Base-by-base conservation (phyloP, 257 asterid species). In the Jacaranda copaia region DNA sequence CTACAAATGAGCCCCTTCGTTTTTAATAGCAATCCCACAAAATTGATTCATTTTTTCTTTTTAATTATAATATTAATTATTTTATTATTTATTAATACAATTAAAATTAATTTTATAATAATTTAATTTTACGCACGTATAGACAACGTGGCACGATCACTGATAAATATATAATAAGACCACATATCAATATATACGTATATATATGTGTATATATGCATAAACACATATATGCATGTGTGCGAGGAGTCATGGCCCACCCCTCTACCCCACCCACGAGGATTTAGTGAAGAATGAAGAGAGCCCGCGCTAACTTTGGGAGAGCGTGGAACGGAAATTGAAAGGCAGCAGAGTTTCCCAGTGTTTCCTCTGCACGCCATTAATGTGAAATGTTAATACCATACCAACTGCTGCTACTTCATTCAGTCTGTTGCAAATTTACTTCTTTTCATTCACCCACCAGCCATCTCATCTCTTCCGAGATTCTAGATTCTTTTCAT, bases 321-420 rank as follows among this genome's bases (percentile, higher is more conserved):
- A 56, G 45, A 8, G 46, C 0, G 20, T 13, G 45, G 20, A 39
- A 18, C 14, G 51, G 32, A 40, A 13, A 38, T 40, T 42, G 35
- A 65, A 64, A 65, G 48, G 70, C 52, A 35, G 45, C 48, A 73
- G 43, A 1, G 25, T 14, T 35, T 62, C 56, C 16, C 64, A 9
- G 13, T 16, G 18, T 55, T 57, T 52, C 20, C 59, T 73, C 55
- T 46, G 75, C 72, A 35, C 25, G 8, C 68, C 77, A 42, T 72
- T 72, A 58, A 40, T 72, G 68, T 48, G 15, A 48, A 48, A 48
- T 58, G 59, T 68, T n/a, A 55, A 67, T 59, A 49, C 25, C 64
- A 7, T 13, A 64, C 35, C 84, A 80, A 70, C 81, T 0, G 18
- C 80, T 70, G 45, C 74, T 10, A 13, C 70, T 75, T 60, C 74